Base-by-base conservation (phyloP, 768 basidiomycete species). In the Lyophyllum shimeji region DNA sequence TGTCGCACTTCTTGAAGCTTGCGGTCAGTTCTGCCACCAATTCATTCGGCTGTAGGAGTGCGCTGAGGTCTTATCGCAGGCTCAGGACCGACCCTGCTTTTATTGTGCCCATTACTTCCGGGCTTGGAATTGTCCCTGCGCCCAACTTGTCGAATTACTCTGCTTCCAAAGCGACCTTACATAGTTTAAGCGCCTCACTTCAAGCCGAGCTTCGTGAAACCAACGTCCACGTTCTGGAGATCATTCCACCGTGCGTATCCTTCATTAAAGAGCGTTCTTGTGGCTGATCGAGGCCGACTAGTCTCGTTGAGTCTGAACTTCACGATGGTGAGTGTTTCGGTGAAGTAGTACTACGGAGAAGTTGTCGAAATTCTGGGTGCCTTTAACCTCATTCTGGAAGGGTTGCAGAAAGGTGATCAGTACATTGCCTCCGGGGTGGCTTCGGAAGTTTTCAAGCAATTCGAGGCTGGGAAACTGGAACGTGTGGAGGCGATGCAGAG, bases 261-360 rank as follows among this genome's bases (percentile, higher is more conserved):
- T 33, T 39, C 34, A 18, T 60, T 24, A 23, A 8, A 52, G 12
- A 7, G 52, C 9, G 27, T 43, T 44, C 33, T 50, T 33, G 44
- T 31, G 31, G 17, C 23, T 46, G 13, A 25, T 20, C n/a, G 3
- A 21, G n/a, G 5, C 49, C 24, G 40, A 18, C 9, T 51, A 84
- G 82, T 11, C 71, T 85, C 8, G 81, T 83, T 8, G 84, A 85
- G 67, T 84, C 82, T 2, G 84, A 85, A 60, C 69, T 85, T 27
- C 83, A 86, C 61, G 83, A 84, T 59, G 73, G 83, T 82, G 60
- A 60, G 77, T 63, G 3, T 34, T 46, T 24, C n/a, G n/a, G n/a
- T n/a, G n/a, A n/a, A n/a, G n/a, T n/a, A n/a, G 81, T 46, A 83
- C 74, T 0, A 77, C 78, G 0, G 71, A 74, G 49, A 63, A 49